Conservation (phyloP, 2,329 filamentous ascomycete species). For the Aspergillus eucalypticola region DNA sequence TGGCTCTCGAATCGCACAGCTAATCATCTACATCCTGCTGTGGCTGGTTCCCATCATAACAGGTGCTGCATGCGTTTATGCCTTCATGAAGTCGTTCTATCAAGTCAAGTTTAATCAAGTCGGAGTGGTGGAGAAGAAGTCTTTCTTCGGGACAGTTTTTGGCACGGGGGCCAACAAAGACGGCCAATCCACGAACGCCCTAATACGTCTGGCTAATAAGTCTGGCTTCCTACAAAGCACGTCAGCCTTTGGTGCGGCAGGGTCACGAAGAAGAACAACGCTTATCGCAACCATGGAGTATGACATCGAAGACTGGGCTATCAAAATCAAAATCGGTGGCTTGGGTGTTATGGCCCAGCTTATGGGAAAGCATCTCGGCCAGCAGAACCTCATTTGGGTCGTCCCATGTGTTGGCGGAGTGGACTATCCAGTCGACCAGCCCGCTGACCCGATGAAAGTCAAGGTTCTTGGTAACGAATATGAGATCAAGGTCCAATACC, state of each 20-base stretch:
- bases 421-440: conserved; percentile 62
- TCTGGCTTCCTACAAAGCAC: conserved; percentile 41
- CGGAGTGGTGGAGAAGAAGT: conserved; percentile 54
- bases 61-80: conserved; percentile 53
- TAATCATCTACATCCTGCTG: conserved; percentile 57
- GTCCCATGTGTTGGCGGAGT: conserved; percentile 64
- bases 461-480: conserved; percentile 62
- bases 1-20: conserved; percentile 57
- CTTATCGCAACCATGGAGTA: conserved; percentile 72
- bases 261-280: conserved; percentile 54
- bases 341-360: conserved; percentile 70
- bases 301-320: conserved; percentile 68
- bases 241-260: conserved; percentile 33
- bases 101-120: conserved; percentile 64
- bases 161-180: conserved; percentile 37
- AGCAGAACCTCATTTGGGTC: conserved; percentile 68
- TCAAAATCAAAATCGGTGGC: conserved; percentile 72
- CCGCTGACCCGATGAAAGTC: conserved; percentile 62
- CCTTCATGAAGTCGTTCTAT: conserved; percentile 64
- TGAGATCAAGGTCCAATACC: conserved; percentile 65
- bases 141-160: conserved; percentile 40
- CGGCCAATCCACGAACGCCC: conserved; percentile 32
- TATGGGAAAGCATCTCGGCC: conserved; percentile 66
- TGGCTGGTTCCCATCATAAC: conserved; percentile 55
- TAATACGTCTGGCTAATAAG: conserved; percentile 38